Conservation (phyloP, 2,329 filamentous ascomycete species). For the Aureobasidium namibiae region DNA sequence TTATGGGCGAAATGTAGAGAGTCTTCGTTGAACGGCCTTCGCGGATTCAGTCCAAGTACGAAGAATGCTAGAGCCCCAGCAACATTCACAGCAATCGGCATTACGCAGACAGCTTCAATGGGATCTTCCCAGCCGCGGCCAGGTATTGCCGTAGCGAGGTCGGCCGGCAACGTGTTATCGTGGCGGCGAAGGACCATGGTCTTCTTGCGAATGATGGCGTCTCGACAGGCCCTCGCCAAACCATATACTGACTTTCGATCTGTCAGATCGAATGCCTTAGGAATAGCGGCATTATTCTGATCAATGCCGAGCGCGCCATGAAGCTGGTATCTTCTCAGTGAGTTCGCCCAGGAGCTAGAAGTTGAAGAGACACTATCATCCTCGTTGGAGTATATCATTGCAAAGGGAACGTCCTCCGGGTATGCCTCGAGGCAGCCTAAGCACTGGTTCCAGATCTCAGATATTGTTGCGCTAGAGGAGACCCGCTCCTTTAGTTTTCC, state of each 20-base stretch:
- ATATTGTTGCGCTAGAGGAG: neutral
- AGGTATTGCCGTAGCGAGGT: conserved; percentile 5
- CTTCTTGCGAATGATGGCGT: neutral
- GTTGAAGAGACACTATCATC: conserved; percentile 16
- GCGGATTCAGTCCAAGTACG: conserved; percentile 32
- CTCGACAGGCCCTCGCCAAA: conserved; percentile 16
- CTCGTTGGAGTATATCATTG: conserved; percentile 17
- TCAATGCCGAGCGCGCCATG: conserved; percentile 22
- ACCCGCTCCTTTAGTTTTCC: conserved; percentile 11
- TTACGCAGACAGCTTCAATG: conserved; percentile 11
- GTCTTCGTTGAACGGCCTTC: conserved; percentile 30
- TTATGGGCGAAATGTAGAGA: conserved; percentile 32
- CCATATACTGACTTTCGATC: neutral
- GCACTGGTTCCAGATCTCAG: conserved; percentile 14
- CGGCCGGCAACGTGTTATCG: conserved; percentile 9
- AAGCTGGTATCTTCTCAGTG: conserved; percentile 18
- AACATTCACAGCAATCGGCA: conserved; percentile 22
- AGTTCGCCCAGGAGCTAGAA: conserved; percentile 7
- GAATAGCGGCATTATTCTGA: conserved; percentile 20
- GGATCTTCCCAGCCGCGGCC: conserved; percentile 9
- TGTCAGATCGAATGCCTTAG: conserved; percentile 19
- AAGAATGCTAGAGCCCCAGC: conserved; percentile 32
- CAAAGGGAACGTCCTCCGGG: conserved; percentile 14
- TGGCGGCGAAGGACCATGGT: conserved; percentile 2
- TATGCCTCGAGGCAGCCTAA: conserved; percentile 8